Evolutionary conservation across 2,329 filamentous ascomycete genomes (phyloP), one percentile per base, ranked within the genome.

Genomic region (Aureobasidium lini): DNA sequence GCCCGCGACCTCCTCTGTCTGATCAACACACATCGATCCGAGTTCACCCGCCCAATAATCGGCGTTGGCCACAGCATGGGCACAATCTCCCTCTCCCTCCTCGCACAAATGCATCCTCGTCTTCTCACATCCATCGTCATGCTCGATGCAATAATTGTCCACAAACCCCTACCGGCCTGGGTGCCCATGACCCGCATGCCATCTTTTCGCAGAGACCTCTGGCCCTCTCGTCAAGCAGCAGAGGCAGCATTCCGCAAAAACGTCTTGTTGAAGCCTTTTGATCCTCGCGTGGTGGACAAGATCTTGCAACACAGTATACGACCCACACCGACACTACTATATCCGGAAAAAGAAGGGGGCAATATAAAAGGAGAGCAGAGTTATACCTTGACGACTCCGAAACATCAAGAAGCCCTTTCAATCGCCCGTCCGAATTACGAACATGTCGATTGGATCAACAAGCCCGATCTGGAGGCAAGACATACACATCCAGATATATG

Each of bases 41-140:
- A 88, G 62, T 90, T 94, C 81, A 87, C 89, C 11, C 86, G 88
- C 0, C 93, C 93, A 1, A 79, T 96, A 18, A 75, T 96, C 64
- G 92, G 89, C 60, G 74, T 97, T 31, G 93, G 90, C 15, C 93
- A 97, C 75, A 95, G 90, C 66, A 92, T 95, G 78, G 93, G 93
- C 66, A 91, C 82, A 64, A 84, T 83, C 69, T 83, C 88, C 61
- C 79, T 96, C 69, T 79, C 82, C 58, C 85, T 90, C 65, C 78
- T 93, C 13, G 78, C 89, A 3, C 76, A 93, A 10, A 81, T 90
- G 65, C 88, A 96, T 72, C 91, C 93, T 1, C 87, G 91, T 4
- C 83, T 96, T 28, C 80, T 96, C 63, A 82, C 85, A 62, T 82
- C 84, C 9, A 73, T 96, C 5, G 77, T 95, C 46, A 81, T 95